Base-by-base conservation (phyloP, 257 asterid genomes). In the Anisodus acutangulus region DNA sequence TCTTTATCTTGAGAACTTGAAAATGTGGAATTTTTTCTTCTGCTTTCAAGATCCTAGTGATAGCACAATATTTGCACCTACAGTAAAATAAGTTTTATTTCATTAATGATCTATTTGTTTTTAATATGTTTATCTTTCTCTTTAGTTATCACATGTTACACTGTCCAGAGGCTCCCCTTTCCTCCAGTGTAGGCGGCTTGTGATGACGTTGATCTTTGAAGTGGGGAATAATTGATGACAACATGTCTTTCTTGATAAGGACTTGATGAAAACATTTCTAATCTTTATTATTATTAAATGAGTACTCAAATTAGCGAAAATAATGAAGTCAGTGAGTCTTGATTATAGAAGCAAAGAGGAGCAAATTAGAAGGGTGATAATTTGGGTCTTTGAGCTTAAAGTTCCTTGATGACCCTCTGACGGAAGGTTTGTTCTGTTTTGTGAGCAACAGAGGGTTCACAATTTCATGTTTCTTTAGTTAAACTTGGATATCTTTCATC, bases 401-500 rank as follows among this genome's bases (percentile, higher is more conserved):
- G 22, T 9, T 11, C 19, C 80, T 74, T 26, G 22, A 54, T 19
- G 8, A 47, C 3, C 37, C 37, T 72, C 58, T 45, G 41, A 19
- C n/a, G 22, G 54, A 37, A 70, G 22, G 37, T 47, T 72, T 72
- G 10, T 72, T 45, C 80, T 72, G 59, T 47, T 72, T 49, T 8
- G 15, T 47, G 60, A 72, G 80, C 57, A 19, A 72, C 41, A 72
- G 59, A 22, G 19, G 43, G 41, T 47, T 47, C 59, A 19, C 59
- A 19, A 12, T 72, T 47, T 19, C 80, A 19, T 72, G 53, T n/a
- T 72, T 22, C 35, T 47, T 49, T 72, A 19, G 80, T 47, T 47
- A 47, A 6, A 19, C 80, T 47, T 72, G 80, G 60, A 72, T 72
- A 71, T 47, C 60, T 49, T 47, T 47, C 60, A 72, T 72, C 60